phyloP scores from a whole-genome alignment of 352 stramenopile genomes.

The Halophytophthora polymorphica region DNA sequence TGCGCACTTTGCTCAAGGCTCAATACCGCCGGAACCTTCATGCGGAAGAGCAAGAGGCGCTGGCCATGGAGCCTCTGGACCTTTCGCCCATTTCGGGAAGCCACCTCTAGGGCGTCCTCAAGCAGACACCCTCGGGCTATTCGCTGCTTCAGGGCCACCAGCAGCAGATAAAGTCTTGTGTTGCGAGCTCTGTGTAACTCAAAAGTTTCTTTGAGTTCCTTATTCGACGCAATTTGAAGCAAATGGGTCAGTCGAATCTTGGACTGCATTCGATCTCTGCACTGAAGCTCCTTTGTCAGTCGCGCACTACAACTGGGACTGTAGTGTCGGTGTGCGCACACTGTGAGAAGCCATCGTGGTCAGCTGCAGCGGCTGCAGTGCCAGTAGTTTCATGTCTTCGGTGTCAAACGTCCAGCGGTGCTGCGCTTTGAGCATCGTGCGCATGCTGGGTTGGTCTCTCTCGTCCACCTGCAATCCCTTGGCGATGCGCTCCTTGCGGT shows the following conservation, averaged over 20 bases:
- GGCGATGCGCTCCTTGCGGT: constrained; percentile 40
- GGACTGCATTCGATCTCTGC: background rate
- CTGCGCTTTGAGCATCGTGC: constrained; percentile 58
- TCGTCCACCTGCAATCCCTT: constrained; percentile 49
- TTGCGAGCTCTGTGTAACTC: background rate
- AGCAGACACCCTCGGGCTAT: background rate
- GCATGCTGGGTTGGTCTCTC: constrained; percentile 54
- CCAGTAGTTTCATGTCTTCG: constrained; percentile 42
- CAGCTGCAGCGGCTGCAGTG: constrained; percentile 33
- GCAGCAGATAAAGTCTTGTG: background rate
- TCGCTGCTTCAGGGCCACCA: background rate
- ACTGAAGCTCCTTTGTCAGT: background rate
- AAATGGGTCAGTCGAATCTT: background rate
- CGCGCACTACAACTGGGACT: background rate
- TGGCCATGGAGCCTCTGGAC: constrained; percentile 5
- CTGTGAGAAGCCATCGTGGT: background rate
- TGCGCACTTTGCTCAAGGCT: constrained; percentile 34
- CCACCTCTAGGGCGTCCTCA: background rate
- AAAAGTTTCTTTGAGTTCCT: background rate
- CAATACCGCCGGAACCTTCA: constrained; percentile 17
- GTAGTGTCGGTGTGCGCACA: constrained; percentile 1
- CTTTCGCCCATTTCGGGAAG: constrained; percentile 8
- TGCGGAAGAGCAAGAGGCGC: constrained; percentile 2
- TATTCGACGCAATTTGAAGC: background rate
- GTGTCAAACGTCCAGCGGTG: constrained; percentile 60